These are phyloP conservation scores for Suhomyces bolitotheri DNA, from an alignment of 1,139 yeast species.

Conservation along the genomic window DNA sequence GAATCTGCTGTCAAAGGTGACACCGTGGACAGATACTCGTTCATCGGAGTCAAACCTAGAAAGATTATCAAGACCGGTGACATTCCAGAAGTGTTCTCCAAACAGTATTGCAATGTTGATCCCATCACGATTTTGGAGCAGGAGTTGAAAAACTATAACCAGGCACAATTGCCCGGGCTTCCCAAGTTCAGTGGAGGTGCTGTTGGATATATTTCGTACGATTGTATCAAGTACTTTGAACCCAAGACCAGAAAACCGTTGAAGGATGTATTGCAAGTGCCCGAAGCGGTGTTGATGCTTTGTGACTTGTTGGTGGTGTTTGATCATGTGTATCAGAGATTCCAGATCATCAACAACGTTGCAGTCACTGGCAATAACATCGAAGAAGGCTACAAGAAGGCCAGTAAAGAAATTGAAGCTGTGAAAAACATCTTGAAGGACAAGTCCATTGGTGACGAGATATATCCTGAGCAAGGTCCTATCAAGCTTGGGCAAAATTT, in stretches of 20 bases:
- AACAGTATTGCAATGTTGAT: slow-evolving; percentile 54
- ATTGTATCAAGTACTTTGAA: slow-evolving; percentile 93
- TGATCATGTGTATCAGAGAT: slow-evolving; percentile 90
- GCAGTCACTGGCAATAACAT: slow-evolving; percentile 46
- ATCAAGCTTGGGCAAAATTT: slow-evolving; percentile 66
- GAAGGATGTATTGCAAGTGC: slow-evolving; percentile 77
- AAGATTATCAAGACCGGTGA: slow-evolving; percentile 81
- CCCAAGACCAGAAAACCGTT: slow-evolving; percentile 77
- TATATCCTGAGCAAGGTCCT: slow-evolving; percentile 62
- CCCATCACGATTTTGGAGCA: slow-evolving; percentile 74
- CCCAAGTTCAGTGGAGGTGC: slow-evolving; percentile 95
- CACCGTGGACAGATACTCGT: slow-evolving; percentile 84
- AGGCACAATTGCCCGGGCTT: slow-evolving; percentile 75
- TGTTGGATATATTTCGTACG: slow-evolving; percentile 91
- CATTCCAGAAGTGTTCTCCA: slow-evolving; percentile 29
- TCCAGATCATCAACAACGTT: slow-evolving; percentile 85
- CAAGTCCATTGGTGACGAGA: slow-evolving; percentile 33
- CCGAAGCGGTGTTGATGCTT: slow-evolving; percentile 90
- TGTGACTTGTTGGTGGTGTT: slow-evolving; percentile 88
- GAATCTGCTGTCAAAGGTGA: slow-evolving; percentile 92
- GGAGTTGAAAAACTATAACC: slow-evolving; percentile 64
- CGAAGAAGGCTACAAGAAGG: slow-evolving; percentile 53
- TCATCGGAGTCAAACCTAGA: slow-evolving; percentile 83
- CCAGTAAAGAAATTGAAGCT: slow-evolving; percentile 55
- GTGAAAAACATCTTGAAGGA: slow-evolving; percentile 52